Evolutionary conservation across 2,329 filamentous ascomycete genomes (phyloP), one percentile per base, ranked within the genome.

Genomic region (Ophiostoma fasciatum): DNA sequence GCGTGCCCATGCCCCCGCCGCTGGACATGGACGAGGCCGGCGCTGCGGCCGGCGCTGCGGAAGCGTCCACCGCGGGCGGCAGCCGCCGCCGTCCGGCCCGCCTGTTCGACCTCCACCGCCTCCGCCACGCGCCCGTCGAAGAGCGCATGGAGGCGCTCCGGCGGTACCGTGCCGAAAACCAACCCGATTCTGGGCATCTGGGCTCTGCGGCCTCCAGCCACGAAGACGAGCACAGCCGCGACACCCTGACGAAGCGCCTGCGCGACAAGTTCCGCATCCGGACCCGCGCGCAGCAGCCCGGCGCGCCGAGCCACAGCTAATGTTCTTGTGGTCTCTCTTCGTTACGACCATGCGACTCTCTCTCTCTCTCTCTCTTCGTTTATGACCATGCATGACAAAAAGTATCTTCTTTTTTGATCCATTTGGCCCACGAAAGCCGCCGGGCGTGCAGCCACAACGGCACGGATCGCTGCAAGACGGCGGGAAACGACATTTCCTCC

Each of bases 141-240:
- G 73, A 78, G 51, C 68, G 71, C n/a, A 71, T 78, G 36, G 69
- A 67, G 37, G 67, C 64, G 6, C 57, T 78, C 5, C 61, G 73
- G 25, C 63, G 64, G 35, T 59, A 65, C 31, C 56, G 61, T 14
- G 53, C 59, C 27, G 61, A 59, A 45, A 41, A 35, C 14, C 61
- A 59, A n/a, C n/a, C n/a, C n/a, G n/a, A n/a, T n/a, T n/a, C n/a
- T n/a, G n/a, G n/a, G n/a, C n/a, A n/a, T n/a, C n/a, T n/a, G n/a
- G n/a, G n/a, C n/a, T n/a, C n/a, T n/a, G n/a, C n/a, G n/a, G n/a
- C n/a, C n/a, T n/a, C n/a, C n/a, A n/a, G n/a, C n/a, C n/a, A n/a
- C 2, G 47, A 49, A 1, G 55, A 54, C 38, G 59, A 52, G 44
- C 49, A 51, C 35, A 53, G 52, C 18, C 59, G 60, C 19, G 57